Conservation (phyloP, 768 basidiomycete genomes). For the Kwoniella newhampshirensis region DNA sequence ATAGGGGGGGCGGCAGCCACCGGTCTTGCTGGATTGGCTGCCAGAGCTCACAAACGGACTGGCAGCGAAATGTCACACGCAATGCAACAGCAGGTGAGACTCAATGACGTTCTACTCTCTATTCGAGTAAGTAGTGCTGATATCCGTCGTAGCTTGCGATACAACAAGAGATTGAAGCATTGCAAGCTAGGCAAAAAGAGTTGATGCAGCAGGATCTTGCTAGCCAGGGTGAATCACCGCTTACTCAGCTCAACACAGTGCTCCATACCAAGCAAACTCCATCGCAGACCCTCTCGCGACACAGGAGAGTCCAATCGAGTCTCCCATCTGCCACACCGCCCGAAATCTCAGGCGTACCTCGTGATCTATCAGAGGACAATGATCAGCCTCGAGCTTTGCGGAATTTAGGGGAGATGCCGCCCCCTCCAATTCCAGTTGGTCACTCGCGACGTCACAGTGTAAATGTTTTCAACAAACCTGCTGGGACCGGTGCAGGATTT, state of each 20-base stretch:
- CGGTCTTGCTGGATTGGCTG: constrained; percentile 52
- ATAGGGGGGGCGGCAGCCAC: constrained; percentile 48
- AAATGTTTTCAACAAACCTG: constrained; percentile 48
- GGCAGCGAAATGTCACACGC: constrained; percentile 63
- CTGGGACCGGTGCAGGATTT: constrained; percentile 69
- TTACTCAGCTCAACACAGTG: constrained; percentile 30
- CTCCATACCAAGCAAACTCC: constrained; percentile 28
- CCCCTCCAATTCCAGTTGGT: constrained; percentile 44
- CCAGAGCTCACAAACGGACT: constrained; percentile 52
- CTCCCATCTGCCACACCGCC: constrained; percentile 24
- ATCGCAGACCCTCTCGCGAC: constrained; percentile 33
- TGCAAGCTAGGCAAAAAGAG: constrained; percentile 52
- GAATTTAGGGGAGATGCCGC: constrained; percentile 39
- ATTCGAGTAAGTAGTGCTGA: constrained; percentile 10
- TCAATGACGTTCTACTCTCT: neutral
- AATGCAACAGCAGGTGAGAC: constrained; percentile 87
- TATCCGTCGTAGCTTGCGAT: constrained; percentile 39
- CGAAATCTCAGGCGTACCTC: constrained; percentile 5
- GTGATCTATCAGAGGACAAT: constrained; percentile 16
- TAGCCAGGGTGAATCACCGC: constrained; percentile 17
- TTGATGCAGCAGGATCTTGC: constrained; percentile 47
- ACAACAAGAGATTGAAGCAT: constrained; percentile 53
- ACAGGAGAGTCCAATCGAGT: constrained; percentile 44
- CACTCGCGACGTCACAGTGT: constrained; percentile 49
- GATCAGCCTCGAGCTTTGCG: constrained; percentile 19